Evolutionary conservation across 2,329 filamentous ascomycete species (phyloP).

Genomic region (Penicillium nordicum): DNA sequence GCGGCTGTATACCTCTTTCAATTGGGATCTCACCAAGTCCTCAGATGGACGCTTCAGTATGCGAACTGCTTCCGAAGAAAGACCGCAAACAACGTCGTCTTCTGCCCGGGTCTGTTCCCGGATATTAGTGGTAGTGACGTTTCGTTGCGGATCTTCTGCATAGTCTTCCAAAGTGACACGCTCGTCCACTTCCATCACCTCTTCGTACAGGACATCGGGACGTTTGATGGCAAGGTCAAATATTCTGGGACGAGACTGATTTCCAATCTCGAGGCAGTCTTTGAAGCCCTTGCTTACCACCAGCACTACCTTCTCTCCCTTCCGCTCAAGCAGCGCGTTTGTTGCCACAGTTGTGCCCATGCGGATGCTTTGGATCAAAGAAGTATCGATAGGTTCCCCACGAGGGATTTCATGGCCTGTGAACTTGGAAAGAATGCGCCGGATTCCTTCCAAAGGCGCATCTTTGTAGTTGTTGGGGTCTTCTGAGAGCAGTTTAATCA

Average conservation of each 20-base stretch:
- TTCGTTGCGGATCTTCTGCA: constrained; percentile 74
- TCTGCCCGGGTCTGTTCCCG: constrained; percentile 42
- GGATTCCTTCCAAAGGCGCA: constrained; percentile 86
- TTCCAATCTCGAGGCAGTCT: constrained; percentile 84
- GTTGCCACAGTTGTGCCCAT: constrained; percentile 97
- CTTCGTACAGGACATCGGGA: constrained; percentile 80
- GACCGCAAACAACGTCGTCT: constrained; percentile 62
- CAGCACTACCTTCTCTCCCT: constrained; percentile 83
- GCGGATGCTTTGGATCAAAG: constrained; percentile 80
- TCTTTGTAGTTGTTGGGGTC: constrained; percentile 88
- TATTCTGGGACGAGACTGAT: constrained; percentile 83
- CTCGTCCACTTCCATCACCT: constrained; percentile 86
- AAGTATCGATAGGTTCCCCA: constrained; percentile 75
- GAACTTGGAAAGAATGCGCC: constrained; percentile 78
- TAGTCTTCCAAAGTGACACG: constrained; percentile 89
- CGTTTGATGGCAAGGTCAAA: constrained; percentile 86
- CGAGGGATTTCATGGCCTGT: constrained; percentile 71
- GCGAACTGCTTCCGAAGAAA: constrained; percentile 71
- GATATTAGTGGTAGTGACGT: constrained; percentile 47
- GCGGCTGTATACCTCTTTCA: constrained; percentile 64
- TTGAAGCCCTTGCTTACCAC: constrained; percentile 84
- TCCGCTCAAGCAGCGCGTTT: constrained; percentile 84
- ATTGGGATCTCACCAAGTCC: constrained; percentile 53
- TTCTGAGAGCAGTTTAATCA: constrained; percentile 86
- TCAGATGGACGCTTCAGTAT: constrained; percentile 61